Evolutionary conservation across 495 filamentous ascomycete species (phyloP).

Genomic region (Echria macrotheca): DNA sequence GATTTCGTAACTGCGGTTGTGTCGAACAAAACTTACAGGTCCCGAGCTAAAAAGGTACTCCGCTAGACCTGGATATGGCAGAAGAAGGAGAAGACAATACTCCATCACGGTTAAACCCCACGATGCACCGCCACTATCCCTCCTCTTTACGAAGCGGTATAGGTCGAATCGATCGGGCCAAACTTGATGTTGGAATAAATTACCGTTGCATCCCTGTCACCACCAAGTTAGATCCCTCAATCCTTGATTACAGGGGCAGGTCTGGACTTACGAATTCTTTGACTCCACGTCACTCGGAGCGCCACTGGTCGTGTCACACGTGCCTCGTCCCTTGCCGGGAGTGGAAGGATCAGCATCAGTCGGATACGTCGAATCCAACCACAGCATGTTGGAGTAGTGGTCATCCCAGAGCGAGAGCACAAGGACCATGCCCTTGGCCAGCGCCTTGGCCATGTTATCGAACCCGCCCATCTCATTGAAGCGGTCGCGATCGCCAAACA

Average conservation of each 20-base stretch:
- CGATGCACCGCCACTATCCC: no score
- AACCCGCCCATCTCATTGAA: slow-evolving; percentile 56
- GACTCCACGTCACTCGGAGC: slow-evolving; percentile 1
- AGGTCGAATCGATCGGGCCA: slow-evolving; percentile 58
- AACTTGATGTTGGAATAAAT: slow-evolving; percentile 59
- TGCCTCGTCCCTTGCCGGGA: neutral
- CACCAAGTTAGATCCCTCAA: no score
- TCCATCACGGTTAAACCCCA: no score
- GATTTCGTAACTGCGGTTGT: no score
- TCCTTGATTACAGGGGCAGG: no score
- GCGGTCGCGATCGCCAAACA: slow-evolving; percentile 45
- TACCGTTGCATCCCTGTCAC: slow-evolving; percentile 41
- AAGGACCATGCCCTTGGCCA: slow-evolving; percentile 59
- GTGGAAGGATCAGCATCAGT: slow-evolving; percentile 27
- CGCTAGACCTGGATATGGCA: no score
- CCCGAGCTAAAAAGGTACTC: no score
- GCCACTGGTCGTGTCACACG: slow-evolving; percentile 42
- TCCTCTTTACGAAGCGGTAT: no score
- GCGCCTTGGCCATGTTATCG: slow-evolving; percentile 43
- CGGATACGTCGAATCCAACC: slow-evolving; percentile 72
- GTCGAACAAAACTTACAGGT: no score
- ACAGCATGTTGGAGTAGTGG: slow-evolving; percentile 33
- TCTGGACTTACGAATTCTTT: no score
- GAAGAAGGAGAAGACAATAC: no score
- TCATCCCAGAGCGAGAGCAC: slow-evolving; percentile 69